Evolutionary conservation across 176 grass and related monocot genomes (phyloP).

Genomic region (Luzula sylvatica): DNA sequence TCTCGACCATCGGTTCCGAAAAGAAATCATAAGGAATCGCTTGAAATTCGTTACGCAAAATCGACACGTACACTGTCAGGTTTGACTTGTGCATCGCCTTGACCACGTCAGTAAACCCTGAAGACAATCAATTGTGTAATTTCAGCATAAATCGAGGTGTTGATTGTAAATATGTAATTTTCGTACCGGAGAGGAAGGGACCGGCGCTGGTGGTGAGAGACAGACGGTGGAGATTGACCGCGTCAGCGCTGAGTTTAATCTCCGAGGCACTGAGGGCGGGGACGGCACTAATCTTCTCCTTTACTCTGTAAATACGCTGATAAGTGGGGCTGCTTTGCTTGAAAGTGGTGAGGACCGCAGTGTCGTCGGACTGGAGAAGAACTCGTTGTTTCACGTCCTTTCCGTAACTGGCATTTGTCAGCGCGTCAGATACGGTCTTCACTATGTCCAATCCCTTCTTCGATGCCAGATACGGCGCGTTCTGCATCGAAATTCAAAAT

Average conservation of each 20-base stretch:
- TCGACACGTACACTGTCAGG: constrained; percentile 43
- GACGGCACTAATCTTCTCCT: constrained; percentile 37
- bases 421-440: constrained; percentile 46
- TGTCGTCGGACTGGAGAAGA: constrained; percentile 67
- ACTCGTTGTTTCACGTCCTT: constrained; percentile 46
- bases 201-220: constrained; percentile 33
- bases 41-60: constrained; percentile 81
- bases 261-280: constrained; percentile 41
- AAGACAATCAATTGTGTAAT: constrained; percentile 1
- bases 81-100: constrained; percentile 39
- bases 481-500: constrained; percentile 31
- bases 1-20: constrained; percentile 59
- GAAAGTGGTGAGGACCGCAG: constrained; percentile 52
- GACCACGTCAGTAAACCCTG: constrained; percentile 41
- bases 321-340: constrained; percentile 45
- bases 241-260: constrained; percentile 39
- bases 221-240: constrained; percentile 36
- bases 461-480: constrained; percentile 61
- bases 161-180: too few species aligned
- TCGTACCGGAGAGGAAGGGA: constrained; percentile 51
- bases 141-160: too few species aligned
- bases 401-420: constrained; percentile 62
- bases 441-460: constrained; percentile 58
- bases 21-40: constrained; percentile 75
- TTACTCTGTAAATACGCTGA: constrained; percentile 40